Percentiles rank a stretch among this genome's conserved stretches.
Conservation (phyloP, 208 protist species). For the Crithidia thermophila region DNA sequence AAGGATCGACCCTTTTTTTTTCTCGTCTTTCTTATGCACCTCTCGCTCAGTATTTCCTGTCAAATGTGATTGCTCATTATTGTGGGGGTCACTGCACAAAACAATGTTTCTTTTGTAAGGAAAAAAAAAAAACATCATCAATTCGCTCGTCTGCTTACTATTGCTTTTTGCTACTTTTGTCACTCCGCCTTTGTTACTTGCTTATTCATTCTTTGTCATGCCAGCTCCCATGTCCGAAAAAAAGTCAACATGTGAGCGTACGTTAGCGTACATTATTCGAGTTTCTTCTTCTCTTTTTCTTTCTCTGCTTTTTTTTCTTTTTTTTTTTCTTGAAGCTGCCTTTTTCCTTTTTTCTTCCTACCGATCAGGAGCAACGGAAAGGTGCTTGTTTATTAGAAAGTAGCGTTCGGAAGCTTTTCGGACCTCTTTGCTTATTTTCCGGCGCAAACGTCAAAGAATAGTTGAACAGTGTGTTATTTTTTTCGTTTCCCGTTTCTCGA, state of each 20-base stretch:
- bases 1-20: not conserved
- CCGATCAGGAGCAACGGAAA: too few relatives aligned
- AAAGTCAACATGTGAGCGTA: too few relatives aligned
- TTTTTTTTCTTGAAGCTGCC: not conserved
- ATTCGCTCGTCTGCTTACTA: not conserved
- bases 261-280: conserved; percentile 6
- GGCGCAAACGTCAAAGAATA: too few relatives aligned
- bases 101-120: not conserved
- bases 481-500: too few relatives aligned
- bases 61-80: not conserved
- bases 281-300: conserved; percentile 11
- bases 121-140: not conserved
- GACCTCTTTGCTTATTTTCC: too few relatives aligned
- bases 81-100: not conserved
- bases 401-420: too few relatives aligned
- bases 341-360: not conserved
- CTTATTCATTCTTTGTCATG: not conserved
- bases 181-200: not conserved
- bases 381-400: too few relatives aligned
- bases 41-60: not conserved
- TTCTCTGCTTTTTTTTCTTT: conserved; percentile 9
- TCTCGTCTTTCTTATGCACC: not conserved
- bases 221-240: not conserved
- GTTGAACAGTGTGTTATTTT: too few relatives aligned
- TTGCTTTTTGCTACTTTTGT: too few relatives aligned